Conservation (phyloP, 2,329 filamentous ascomycete genomes). For the Verticillium albo-atrum region DNA sequence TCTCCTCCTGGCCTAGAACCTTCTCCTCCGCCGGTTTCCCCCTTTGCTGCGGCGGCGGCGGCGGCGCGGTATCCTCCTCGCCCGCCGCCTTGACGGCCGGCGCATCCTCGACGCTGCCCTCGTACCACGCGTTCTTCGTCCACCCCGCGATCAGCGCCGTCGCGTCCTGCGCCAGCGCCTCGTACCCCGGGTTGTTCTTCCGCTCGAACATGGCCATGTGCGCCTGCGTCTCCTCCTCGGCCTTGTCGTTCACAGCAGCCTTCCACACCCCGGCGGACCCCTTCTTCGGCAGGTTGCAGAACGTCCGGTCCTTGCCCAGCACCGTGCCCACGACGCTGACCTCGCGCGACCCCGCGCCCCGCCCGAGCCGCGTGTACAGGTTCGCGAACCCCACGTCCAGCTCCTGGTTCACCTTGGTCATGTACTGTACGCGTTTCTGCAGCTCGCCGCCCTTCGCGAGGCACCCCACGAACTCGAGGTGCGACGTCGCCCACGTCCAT, state of each 20-base stretch:
- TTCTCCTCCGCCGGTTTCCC: background rate
- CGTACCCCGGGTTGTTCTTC: slow-evolving; percentile 68
- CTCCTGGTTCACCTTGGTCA: slow-evolving; percentile 61
- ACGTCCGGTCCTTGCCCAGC: slow-evolving; percentile 71
- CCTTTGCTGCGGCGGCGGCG: background rate
- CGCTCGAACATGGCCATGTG: slow-evolving; percentile 81
- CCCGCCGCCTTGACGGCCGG: slow-evolving; percentile 1
- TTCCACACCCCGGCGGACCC: slow-evolving; percentile 54
- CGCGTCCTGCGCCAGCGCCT: slow-evolving; percentile 60
- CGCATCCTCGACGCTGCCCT: slow-evolving; percentile 34
- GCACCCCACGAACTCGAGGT: slow-evolving; percentile 91
- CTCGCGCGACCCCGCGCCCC: slow-evolving; percentile 54
- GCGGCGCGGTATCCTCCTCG: background rate
- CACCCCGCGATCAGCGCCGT: slow-evolving; percentile 61
- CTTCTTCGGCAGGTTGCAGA: slow-evolving; percentile 73
- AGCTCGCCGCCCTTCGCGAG: slow-evolving; percentile 81
- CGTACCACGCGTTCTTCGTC: slow-evolving; percentile 64
- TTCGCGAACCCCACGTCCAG: slow-evolving; percentile 76
- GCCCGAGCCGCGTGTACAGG: slow-evolving; percentile 79
- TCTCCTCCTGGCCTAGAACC: background rate
- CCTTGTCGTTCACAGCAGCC: slow-evolving; percentile 72
- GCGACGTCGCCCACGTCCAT: slow-evolving; percentile 78
- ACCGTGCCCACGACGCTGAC: slow-evolving; percentile 51
- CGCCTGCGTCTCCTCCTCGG: slow-evolving; percentile 71
- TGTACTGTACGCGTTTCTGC: slow-evolving; percentile 63